Evolutionary conservation across 2,329 filamentous ascomycete genomes (phyloP), one percentile per base, ranked within the genome.

Genomic region (Plectosphaerella sp.): DNA sequence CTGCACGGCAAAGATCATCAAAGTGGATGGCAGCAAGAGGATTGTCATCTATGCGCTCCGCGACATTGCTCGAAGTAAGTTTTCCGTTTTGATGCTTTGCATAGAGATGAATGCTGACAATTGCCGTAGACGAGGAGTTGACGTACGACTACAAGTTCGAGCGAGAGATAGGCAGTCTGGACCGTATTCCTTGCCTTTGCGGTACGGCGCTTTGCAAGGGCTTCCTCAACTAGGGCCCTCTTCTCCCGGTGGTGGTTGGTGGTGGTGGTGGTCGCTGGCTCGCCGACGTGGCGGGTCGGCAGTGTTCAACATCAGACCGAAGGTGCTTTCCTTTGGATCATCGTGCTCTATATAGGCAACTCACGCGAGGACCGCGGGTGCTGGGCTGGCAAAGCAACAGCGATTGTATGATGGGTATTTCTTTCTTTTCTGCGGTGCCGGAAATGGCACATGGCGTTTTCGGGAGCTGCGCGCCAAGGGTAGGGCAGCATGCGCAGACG

Each of bases 71-170:
- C 86, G 93, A 79, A 94, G 94, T 97, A 82, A 78, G 89, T 84
- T 28, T 15, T 11, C 7, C 4, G 15, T 14, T 12, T 4, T 16
- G 14, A 18, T 28, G 20, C n/a, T 12, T 7, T 10, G 28, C 18
- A 33, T 33, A 18, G 28, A 20, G 16, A 52, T 16, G 45, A 15
- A 51, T 52, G 55, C 65, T 65, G 56, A 67, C 58, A 47, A 33
- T 33, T 49, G 52, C 48, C 50, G 56, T 65, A 99, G 94, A 97
- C 68, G 94, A 99, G 74, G 94, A 99, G 77, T 85, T 99, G 68
- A 99, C 94, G 2, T 99, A 99, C 75, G 94, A 99, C 76, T 99
- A 99, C 82, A 99, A 99, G 72, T 99, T 99, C 70, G 94, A 99
- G 76, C 89, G 94, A 62, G 94, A 99, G 72, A 90, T 95, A 64